Conservation (phyloP, 108 stramenopile species). For the Epipyxis sp. region DNA sequence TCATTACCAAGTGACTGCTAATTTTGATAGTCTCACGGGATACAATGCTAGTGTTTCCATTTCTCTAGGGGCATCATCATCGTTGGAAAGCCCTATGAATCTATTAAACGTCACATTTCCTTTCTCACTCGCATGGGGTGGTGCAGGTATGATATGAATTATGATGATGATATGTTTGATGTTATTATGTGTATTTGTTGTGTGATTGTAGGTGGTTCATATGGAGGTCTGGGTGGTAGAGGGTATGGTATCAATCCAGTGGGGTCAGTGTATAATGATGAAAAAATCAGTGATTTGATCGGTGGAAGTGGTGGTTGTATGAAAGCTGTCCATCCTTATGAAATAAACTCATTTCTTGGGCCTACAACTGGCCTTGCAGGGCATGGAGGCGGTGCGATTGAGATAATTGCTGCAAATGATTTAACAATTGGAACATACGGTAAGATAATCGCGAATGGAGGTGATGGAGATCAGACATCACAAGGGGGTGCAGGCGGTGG, state of each 20-base stretch:
- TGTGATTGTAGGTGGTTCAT: no score
- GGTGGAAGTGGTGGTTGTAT: constrained; percentile 61
- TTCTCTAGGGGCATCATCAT: not conserved
- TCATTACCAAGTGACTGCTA: not conserved
- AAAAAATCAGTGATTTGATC: not conserved
- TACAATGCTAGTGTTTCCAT: not conserved
- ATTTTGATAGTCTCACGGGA: constrained; percentile 17
- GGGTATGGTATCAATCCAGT: constrained; percentile 50
- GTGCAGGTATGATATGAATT: no score
- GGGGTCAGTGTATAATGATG: constrained; percentile 4
- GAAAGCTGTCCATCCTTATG: constrained; percentile 54
- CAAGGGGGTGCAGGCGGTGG: constrained; percentile 68
- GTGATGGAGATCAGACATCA: constrained; percentile 54
- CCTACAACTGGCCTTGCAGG: constrained; percentile 61
- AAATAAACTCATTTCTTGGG: constrained; percentile 41
- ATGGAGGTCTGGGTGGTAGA: constrained; percentile 58
- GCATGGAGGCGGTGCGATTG: constrained; percentile 73
- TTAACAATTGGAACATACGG: constrained; percentile 60
- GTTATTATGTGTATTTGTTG: no score
- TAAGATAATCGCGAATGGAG: constrained; percentile 60
- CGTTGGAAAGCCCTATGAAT: not conserved
- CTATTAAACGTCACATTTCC: constrained; percentile 28
- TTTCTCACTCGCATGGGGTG: constrained; percentile 63
- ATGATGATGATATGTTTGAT: no score
- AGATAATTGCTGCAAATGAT: constrained; percentile 68